Base-by-base conservation (phyloP, 129 eudicot species). In the Artemisia annua region DNA sequence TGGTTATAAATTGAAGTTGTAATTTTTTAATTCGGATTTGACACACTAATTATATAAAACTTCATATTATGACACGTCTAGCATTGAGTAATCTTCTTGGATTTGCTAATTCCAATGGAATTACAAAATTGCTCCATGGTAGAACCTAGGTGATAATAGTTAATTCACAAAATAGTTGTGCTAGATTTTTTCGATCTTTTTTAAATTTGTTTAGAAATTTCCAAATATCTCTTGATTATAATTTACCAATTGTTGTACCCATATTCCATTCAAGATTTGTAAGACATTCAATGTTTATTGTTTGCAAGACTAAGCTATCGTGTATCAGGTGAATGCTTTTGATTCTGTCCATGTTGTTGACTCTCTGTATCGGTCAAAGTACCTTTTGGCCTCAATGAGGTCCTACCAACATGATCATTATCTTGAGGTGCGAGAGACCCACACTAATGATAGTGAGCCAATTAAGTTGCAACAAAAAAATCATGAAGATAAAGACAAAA, bases 351-450 rank as follows among this genome's bases (percentile, higher is more conserved):
- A 78, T 73, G 82, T 94, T 63, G 96, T 94, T 70, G 96, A 94
- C 71, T 69, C 93, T 18, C 62, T 87, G 35, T 94, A 94, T 70
- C 92, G 81, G 44, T 80, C 97, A 87, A 94, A 94, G 83, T 94
- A 94, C 71, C 81, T 86, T 74, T 84, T 94, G 92, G 84, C 85
- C 69, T 72, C 92, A 62, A 71, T 76, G 74, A 73, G 65, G 18
- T 69, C 67, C 32, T 70, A 49, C 61, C 74, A 16, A 57, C 89
- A 77, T 70, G 86, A 75, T 75, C 72, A 9, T 76, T 72, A 71
- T 59, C 67, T 65, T 17, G 65, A 71, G 44, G 62, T 22, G 50
- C 72, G 28, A 11, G 67, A 78, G 13, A 60, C 18, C 57, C 28
- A 17, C 58, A 24, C 50, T 61, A 67, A 11, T 70, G 73, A 66